Base-by-base conservation (phyloP, 768 basidiomycete genomes). In the Podaxis sp. region DNA sequence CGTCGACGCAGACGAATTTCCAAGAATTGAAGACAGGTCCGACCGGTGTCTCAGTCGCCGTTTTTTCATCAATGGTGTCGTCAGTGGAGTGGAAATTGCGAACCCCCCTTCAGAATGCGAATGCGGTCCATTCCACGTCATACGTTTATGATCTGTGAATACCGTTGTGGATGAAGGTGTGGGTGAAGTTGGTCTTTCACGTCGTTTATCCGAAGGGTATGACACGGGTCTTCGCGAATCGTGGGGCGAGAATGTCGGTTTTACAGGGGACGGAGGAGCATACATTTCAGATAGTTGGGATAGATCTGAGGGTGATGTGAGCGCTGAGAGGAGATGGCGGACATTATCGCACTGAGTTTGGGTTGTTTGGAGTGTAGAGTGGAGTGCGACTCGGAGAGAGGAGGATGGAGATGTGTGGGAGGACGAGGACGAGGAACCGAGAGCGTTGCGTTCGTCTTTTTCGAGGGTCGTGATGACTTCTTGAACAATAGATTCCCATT, bases 241-340 rank as follows among this genome's bases (percentile, higher is more conserved):
- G 28, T 59, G 65, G 17, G 79, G 59, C 11, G 67, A 68, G 64
- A 73, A 78, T 28, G 30, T 64, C 28, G 70, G 72, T 66, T 67
- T 73, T 39, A 64, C 68, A 4, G 90, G 88, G 0, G 88, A 90
- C 0, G 91, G 83, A 4, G 93, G 92, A 0, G 91, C 90, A 72
- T 95, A 95, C 93, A 95, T 95, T 74, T 92, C 92, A 11, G 89
- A 79, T 11, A 95, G 80, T 70, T 91, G 92, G 9, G 87, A 80
- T n/a, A 93, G 77, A 66, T 90, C 87, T 13, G 81, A 72, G 6
- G 89, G 87, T 6, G 83, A 84, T 0, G 92, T 88, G 52, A 95
- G 83, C 13, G 92, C 92, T 6, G 87, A 82, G 53, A 95, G 82
- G 2, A 93, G 82, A 55, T 88, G 87, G 36, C 93, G 89, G 66